Evolutionary conservation across 768 basidiomycete species (phyloP), one percentile per base, ranked within the genome.

Genomic region (Suillus sp.): DNA sequence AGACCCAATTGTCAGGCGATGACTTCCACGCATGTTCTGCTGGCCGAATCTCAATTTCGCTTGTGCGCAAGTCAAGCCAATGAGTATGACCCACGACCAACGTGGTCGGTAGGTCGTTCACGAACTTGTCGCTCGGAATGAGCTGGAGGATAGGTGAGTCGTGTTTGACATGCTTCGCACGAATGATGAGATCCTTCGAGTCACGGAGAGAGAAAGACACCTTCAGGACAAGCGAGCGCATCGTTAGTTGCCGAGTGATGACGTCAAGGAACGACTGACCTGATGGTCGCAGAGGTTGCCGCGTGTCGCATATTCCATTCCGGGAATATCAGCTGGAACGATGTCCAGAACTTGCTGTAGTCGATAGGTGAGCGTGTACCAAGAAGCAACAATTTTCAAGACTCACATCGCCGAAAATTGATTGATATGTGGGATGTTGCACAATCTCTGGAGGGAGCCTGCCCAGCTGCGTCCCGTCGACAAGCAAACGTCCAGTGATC

Each of bases 31-130:
- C 45, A 34, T 20, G 59, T 7, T 71, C 64, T 1, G 68, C 64
- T n/a, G 73, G 71, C 1, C 74, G 72, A 10, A 77, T 67, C 50
- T 76, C 76, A 13, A 77, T 61, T 42, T 55, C n/a, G 10, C 62
- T 61, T 0, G 65, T 70, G 13, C 63, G 51, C 7, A 76, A 54
- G n/a, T 77, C 65, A 22, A 77, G 51, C 77, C 77, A 77, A 55
- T 76, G 77, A 35, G 42, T 67, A 35, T 74, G 66, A 1, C 58
- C 68, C 20, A 65, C 35, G 0, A 78, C 62, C 22, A 77, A 45
- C 0, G 67, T 62, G 0, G 14, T 48, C 0, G 76, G 76, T 9
- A 77, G 14, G 60, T 77, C 77, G 2, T 64, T 66, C 1, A 16
- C 20, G 4, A 77, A 40, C 35, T 54, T 68, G 9, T 67, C 43